Conservation (phyloP, 2,329 filamentous ascomycete genomes). For the Ophiosphaerella narmari region DNA sequence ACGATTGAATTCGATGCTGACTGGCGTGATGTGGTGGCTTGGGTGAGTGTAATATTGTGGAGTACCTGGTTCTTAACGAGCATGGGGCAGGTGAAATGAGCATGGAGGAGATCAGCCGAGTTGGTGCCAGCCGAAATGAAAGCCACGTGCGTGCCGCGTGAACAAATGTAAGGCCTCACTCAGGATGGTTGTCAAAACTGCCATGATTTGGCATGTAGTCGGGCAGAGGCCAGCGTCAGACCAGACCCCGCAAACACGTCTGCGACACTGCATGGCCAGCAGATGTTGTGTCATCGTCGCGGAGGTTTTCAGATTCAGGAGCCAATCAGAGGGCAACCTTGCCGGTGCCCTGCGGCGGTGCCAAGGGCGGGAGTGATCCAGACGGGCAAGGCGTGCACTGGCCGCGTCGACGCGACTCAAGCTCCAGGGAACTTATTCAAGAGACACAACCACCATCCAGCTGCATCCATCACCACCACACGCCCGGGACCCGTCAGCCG, state of each 20-base stretch:
- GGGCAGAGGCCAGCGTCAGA: neutral
- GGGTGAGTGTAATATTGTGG: no score
- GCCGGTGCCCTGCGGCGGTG: conserved; percentile 28
- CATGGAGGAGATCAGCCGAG: no score
- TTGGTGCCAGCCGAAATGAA: no score
- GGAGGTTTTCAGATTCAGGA: conserved; percentile 1
- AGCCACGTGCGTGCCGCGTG: no score
- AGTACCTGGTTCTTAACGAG: no score
- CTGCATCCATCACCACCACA: conserved; percentile 26
- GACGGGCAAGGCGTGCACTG: conserved; percentile 13
- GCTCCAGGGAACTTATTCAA: conserved; percentile 17
- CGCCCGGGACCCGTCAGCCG: conserved; percentile 12
- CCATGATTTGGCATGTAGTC: no score
- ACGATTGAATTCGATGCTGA: no score
- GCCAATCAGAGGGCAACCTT: conserved; percentile 25
- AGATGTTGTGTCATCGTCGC: conserved; percentile 5
- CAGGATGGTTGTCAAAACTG: no score
- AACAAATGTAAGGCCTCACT: no score
- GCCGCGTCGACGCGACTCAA: conserved; percentile 17
- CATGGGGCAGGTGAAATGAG: no score
- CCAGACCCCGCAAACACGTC: neutral
- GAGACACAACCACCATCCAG: conserved; percentile 27
- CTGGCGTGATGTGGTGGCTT: no score
- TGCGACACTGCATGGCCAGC: neutral
- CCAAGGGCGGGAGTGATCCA: conserved; percentile 20